These are phyloP conservation scores for Keithomyces neogunnii DNA, from an alignment of 2,329 filamentous ascomycete species.

Conservation along the genomic window DNA sequence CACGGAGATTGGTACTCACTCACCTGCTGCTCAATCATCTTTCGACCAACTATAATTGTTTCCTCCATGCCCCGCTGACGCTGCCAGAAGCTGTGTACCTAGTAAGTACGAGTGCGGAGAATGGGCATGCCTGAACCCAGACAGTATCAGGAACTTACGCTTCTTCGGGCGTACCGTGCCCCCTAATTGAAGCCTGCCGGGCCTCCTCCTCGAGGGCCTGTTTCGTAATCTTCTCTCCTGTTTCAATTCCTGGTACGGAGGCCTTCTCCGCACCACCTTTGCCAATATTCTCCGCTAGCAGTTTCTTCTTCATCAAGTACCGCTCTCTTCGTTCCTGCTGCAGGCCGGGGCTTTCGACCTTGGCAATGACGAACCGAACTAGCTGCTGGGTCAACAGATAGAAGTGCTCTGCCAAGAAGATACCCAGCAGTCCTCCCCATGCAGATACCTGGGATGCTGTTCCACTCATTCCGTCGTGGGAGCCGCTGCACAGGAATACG, in stretches of 20 bases:
- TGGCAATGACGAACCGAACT: constrained; percentile 65
- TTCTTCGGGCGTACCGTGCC: constrained; percentile 43
- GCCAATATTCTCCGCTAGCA: constrained; percentile 65
- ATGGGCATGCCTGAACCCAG: background rate
- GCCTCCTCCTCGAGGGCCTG: constrained; percentile 57
- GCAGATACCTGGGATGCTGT: constrained; percentile 62
- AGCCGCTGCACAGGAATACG: constrained; percentile 77
- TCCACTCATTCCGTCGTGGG: constrained; percentile 56
- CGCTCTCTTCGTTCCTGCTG: constrained; percentile 79
- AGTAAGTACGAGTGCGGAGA: background rate
- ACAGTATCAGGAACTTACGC: constrained; percentile 24
- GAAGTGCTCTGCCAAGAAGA: constrained; percentile 81
- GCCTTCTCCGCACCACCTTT: constrained; percentile 43
- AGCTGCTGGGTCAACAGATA: constrained; percentile 72
- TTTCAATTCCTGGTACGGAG: constrained; percentile 36
- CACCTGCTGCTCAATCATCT: constrained; percentile 41
- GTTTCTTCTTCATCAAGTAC: constrained; percentile 69
- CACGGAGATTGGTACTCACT: constrained; percentile 1
- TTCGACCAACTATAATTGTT: constrained; percentile 47
- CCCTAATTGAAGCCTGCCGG: constrained; percentile 38
- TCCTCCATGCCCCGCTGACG: constrained; percentile 50
- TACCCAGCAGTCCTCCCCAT: constrained; percentile 73
- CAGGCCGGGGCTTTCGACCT: constrained; percentile 76
- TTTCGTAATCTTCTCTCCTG: constrained; percentile 55
- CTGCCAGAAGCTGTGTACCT: constrained; percentile 46